These are phyloP conservation scores for Ascosphaera acerosa DNA, from an alignment of 2,329 filamentous ascomycete species.

Conservation along the genomic window DNA sequence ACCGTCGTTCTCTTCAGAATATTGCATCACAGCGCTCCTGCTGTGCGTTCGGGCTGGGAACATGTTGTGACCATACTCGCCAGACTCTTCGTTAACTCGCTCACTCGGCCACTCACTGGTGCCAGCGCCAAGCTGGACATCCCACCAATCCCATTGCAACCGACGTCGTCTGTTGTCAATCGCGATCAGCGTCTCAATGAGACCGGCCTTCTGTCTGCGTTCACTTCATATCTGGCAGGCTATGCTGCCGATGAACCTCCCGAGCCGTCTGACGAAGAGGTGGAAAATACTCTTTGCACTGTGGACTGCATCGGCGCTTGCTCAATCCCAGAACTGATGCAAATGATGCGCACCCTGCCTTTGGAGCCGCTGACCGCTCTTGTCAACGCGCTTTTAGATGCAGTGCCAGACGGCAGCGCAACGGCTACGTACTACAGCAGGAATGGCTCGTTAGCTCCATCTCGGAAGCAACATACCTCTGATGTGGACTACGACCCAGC, in stretches of 20 bases:
- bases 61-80: constrained; percentile 77
- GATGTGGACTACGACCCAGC: constrained; percentile 57
- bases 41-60: constrained; percentile 34
- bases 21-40: constrained; percentile 50
- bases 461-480: constrained; percentile 27
- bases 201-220: constrained; percentile 70
- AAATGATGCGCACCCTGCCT: constrained; percentile 48
- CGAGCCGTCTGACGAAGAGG: constrained; percentile 87
- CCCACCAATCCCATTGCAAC: constrained; percentile 65
- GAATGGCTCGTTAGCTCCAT: no score
- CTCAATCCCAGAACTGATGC: constrained; percentile 55
- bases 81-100: constrained; percentile 86
- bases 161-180: constrained; percentile 78
- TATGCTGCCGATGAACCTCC: constrained; percentile 95
- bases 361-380: constrained; percentile 32
- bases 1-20: constrained; percentile 90
- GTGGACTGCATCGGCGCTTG: constrained; percentile 88
- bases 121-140: constrained; percentile 43
- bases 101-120: constrained; percentile 59
- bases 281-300: constrained; percentile 84
- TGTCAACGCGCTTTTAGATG: constrained; percentile 47
- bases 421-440: no score
- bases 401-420: constrained; percentile 63
- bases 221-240: constrained; percentile 94
- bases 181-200: constrained; percentile 55